phyloP scores from a whole-genome alignment of 495 filamentous ascomycete species.

The Lichina pygmaea region DNA sequence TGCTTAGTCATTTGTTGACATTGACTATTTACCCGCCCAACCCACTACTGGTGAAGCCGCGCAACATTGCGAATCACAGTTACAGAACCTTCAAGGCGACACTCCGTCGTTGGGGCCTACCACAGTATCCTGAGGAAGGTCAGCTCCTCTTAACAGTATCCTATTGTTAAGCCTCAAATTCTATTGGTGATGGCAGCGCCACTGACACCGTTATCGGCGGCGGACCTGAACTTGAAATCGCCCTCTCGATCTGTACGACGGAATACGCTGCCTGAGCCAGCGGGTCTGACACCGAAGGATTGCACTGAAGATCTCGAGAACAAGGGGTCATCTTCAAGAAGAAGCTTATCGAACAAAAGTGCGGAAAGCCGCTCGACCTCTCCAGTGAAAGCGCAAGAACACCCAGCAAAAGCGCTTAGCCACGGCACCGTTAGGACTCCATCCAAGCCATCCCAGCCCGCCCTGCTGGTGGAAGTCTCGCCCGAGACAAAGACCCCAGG shows the following conservation, averaged over 20 bases:
- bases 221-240: neutral
- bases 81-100: too few species aligned
- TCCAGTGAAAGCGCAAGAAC: too few species aligned
- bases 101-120: too few species aligned
- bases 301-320: neutral
- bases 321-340: neutral
- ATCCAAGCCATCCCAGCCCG: neutral
- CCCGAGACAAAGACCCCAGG: neutral
- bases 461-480: neutral
- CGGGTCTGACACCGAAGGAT: neutral
- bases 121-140: too few species aligned
- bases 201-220: neutral
- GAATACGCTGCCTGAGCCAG: neutral
- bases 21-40: too few species aligned
- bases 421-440: too few species aligned
- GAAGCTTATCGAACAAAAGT: neutral
- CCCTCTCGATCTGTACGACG: neutral
- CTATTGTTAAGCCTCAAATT: neutral
- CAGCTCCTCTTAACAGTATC: too few species aligned
- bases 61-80: too few species aligned
- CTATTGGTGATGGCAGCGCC: neutral
- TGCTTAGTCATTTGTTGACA: too few species aligned
- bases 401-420: too few species aligned
- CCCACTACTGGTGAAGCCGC: too few species aligned
- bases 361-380: too few species aligned